These are phyloP conservation scores for Penicillium coffeae DNA, from an alignment of 495 filamentous ascomycete genomes.

Conservation along the genomic window DNA sequence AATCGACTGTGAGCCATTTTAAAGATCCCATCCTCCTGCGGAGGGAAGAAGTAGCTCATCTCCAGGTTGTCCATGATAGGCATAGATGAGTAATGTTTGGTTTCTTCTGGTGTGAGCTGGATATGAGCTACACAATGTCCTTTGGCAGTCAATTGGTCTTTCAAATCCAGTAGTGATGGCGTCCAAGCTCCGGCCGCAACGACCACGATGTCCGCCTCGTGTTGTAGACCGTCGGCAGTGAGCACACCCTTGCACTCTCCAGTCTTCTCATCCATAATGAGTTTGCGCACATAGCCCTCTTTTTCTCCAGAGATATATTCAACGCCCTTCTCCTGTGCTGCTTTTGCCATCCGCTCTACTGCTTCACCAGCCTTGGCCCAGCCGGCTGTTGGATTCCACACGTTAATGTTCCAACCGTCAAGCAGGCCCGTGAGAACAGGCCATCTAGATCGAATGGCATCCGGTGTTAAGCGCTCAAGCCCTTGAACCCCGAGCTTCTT, in stretches of 20 bases:
- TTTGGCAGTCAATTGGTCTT: conserved; percentile 27
- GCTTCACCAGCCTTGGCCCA: conserved; percentile 25
- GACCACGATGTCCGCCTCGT: not conserved
- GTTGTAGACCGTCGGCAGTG: not conserved
- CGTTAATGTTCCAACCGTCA: conserved; percentile 25
- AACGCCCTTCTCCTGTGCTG: conserved; percentile 20
- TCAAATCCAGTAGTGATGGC: conserved; percentile 28
- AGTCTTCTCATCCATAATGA: conserved; percentile 16
- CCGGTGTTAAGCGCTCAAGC: not conserved
- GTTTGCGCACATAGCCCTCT: conserved; percentile 16
- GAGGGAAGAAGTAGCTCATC: conserved; percentile 33
- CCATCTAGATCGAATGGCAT: conserved; percentile 12
- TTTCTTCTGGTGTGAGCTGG: conserved; percentile 20
- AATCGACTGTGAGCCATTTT: conserved; percentile 35
- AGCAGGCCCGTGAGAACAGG: conserved; percentile 23
- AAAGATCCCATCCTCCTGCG: conserved; percentile 24
- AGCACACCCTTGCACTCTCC: conserved; percentile 14
- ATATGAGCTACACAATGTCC: conserved; percentile 26
- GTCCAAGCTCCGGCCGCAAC: conserved; percentile 9
- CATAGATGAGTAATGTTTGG: conserved; percentile 11
- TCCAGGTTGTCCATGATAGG: conserved; percentile 11
- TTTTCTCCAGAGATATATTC: conserved; percentile 23
- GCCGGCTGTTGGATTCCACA: conserved; percentile 30
- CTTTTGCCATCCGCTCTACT: conserved; percentile 24
- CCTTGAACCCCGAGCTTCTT: conserved; percentile 11